Conservation (phyloP, 177 flowering plant genomes). For the Telopea speciosissima region DNA sequence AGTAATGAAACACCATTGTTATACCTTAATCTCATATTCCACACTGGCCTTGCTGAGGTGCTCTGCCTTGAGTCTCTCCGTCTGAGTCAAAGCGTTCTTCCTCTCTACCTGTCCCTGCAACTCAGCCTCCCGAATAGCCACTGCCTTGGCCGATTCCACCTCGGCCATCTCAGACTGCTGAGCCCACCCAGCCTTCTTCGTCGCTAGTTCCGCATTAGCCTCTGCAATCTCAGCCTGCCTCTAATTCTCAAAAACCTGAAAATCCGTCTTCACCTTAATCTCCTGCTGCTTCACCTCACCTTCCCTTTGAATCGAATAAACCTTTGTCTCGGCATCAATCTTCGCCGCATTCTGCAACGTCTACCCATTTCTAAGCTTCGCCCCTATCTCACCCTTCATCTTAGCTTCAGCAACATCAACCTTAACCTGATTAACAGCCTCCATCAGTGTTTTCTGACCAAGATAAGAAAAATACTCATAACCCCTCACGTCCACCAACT, state of each 20-base stretch:
- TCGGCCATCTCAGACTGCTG: slow-evolving; percentile 13
- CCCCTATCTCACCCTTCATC: slow-evolving; percentile 17
- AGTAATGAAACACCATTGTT: too few species aligned
- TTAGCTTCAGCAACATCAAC: slow-evolving; percentile 16
- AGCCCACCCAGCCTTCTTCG: slow-evolving; percentile 15
- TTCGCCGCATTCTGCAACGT: slow-evolving; percentile 15
- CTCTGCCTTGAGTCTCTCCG: slow-evolving; percentile 16
- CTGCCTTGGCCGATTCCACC: slow-evolving; percentile 15
- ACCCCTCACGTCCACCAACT: slow-evolving; percentile 15
- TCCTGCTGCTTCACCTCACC: slow-evolving; percentile 16
- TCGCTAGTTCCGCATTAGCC: slow-evolving; percentile 13
- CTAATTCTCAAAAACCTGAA: slow-evolving; percentile 15
- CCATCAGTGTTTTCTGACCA: slow-evolving; percentile 18
- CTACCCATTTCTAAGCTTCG: slow-evolving; percentile 15
- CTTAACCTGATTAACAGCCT: slow-evolving; percentile 17
- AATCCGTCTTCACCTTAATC: slow-evolving; percentile 14
- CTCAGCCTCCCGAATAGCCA: slow-evolving; percentile 17
- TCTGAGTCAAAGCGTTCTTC: slow-evolving; percentile 12
- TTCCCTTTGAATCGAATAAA: slow-evolving; percentile 6
- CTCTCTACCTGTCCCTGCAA: slow-evolving; percentile 13
- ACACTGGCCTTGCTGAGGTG: slow-evolving; percentile 15
- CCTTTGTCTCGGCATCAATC: slow-evolving; percentile 15
- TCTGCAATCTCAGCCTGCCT: slow-evolving; percentile 15
- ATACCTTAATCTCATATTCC: slow-evolving; percentile 12
- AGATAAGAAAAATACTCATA: slow-evolving; percentile 17